A percentile compares a stretch with the other conserved stretches of the same genome.
Evolutionary conservation across 2,329 filamentous ascomycete species (phyloP).

Genomic region (Penicillium sp.): DNA sequence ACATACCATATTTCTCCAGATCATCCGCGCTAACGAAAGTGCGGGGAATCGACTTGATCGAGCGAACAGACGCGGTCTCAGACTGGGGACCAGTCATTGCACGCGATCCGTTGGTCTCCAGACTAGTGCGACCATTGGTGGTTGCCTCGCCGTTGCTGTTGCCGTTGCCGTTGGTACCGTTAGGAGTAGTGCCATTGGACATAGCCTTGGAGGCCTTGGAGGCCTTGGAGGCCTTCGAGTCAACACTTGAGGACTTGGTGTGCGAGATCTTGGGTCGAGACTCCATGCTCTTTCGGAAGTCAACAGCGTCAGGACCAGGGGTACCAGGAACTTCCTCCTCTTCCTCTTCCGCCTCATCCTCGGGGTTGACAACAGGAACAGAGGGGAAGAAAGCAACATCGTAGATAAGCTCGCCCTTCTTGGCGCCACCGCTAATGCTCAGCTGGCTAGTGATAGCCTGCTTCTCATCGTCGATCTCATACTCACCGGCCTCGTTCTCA

Average conservation of each 20-base stretch:
- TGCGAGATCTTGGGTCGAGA: slow-evolving; percentile 29
- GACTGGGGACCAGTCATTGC: slow-evolving; percentile 45
- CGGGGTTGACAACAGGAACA: slow-evolving; percentile 83
- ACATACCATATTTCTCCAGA: slow-evolving; percentile 71
- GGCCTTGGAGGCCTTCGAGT: slow-evolving; percentile 30
- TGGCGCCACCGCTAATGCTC: slow-evolving; percentile 68
- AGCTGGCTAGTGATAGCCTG: slow-evolving; percentile 67
- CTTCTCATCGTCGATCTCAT: slow-evolving; percentile 76
- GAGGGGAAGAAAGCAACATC: slow-evolving; percentile 89
- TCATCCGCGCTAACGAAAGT: slow-evolving; percentile 78
- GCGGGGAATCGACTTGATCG: slow-evolving; percentile 66
- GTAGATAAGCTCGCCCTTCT: slow-evolving; percentile 81
- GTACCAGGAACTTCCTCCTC: slow-evolving; percentile 37
- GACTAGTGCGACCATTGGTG: slow-evolving; percentile 32
- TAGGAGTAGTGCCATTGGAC: slow-evolving; percentile 21
- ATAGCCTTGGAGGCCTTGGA: slow-evolving; percentile 16
- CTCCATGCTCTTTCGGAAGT: slow-evolving; percentile 33
- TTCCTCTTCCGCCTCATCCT: slow-evolving; percentile 60
- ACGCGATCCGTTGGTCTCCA: slow-evolving; percentile 39
- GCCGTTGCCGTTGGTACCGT: slow-evolving; percentile 43
- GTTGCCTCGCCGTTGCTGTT: slow-evolving; percentile 44
- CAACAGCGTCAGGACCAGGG: slow-evolving; percentile 8
- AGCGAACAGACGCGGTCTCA: slow-evolving; percentile 48
- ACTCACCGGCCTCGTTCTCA: slow-evolving; percentile 79
- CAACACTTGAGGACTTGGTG: slow-evolving; percentile 32